Conservation (phyloP, 129 eudicot genomes). For the Pittosporum tobira region DNA sequence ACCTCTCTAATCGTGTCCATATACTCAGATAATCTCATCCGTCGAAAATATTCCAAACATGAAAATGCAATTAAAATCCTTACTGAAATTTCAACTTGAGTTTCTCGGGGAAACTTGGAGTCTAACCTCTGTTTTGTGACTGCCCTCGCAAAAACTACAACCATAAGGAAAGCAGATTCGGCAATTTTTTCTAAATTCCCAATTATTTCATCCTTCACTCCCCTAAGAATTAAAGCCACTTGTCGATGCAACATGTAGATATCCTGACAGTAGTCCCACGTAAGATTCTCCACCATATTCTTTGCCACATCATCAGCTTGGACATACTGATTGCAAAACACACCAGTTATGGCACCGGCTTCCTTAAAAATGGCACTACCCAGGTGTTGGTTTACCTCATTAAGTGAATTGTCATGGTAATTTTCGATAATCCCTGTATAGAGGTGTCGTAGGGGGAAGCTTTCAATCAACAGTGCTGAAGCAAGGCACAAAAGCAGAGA, state of each 20-base stretch:
- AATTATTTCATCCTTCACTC: slow-evolving; percentile 38
- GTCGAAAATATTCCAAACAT: slow-evolving; percentile 89
- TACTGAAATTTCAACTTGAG: slow-evolving; percentile 49
- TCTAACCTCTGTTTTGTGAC: slow-evolving; percentile 64
- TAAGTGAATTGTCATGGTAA: slow-evolving; percentile 20
- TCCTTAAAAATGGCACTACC: slow-evolving; percentile 59
- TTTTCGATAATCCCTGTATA: slow-evolving; percentile 34
- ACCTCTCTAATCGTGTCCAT: slow-evolving; percentile 81
- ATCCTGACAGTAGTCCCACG: slow-evolving; percentile 78
- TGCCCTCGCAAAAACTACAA: slow-evolving; percentile 76
- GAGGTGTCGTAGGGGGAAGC: slow-evolving; percentile 52
- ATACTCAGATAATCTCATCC: slow-evolving; percentile 82
- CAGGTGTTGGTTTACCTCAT: slow-evolving; percentile 55
- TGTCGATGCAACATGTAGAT: slow-evolving; percentile 65
- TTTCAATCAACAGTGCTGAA: slow-evolving; percentile 59
- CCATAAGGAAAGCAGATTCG: slow-evolving; percentile 89
- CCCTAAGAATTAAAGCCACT: slow-evolving; percentile 50
- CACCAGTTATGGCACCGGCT: slow-evolving; percentile 77
- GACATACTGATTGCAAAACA: slow-evolving; percentile 66
- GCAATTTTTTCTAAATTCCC: slow-evolving; percentile 73
- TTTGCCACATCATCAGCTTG: slow-evolving; percentile 46
- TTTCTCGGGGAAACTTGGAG: slow-evolving; percentile 38
- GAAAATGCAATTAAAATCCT: slow-evolving; percentile 76
- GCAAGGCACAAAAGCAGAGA: slow-evolving; percentile 58
- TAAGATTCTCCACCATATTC: slow-evolving; percentile 49